Evolutionary conservation across 208 protist genomes (phyloP), one percentile per base, ranked within the genome.

Genomic region (Trypanosoma melophagium): DNA sequence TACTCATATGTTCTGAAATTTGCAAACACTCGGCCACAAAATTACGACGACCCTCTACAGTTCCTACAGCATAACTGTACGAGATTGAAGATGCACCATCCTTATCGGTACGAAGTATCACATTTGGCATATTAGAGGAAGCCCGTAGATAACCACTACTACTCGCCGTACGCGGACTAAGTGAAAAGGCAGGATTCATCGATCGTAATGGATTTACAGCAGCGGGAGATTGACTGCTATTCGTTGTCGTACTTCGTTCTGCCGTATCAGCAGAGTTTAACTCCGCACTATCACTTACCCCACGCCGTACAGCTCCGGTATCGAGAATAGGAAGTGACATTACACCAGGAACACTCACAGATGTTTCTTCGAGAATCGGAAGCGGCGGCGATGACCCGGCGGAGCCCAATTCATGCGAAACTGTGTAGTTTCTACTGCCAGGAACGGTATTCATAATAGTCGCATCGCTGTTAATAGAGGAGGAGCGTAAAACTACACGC

Each of bases 151-250:
- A 44, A n/a, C 86, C 73, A 35, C 80, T 84, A 16, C 54, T 53
- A 45, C 59, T 78, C 14, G 61, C 28, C 19, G 70, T 74, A 49
- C 84, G 70, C n/a, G 80, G 81, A 50, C 79, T 83, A 40, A 87
- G 74, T 12, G 80, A 86, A 71, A 89, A 90, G 54, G 76, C 80
- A 21, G 83, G 76, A 60, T 92, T 92, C 47, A 82, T 49, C 16
- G 78, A 82, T 25, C 83, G 83, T 1, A 62, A 75, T 1, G 77
- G 78, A 45, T 84, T 86, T 28, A 47, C 38, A 14, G 55, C 58
- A n/a, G 35, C 14, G 0, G 35, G 44, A 16, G 60, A 73, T 10
- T 73, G 58, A 61, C 60, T 63, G 25, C 52, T 65, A 12, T 31
- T 25, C 12, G 50, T 66, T 49, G 65, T 50, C 5, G 41, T 50